These are phyloP conservation scores for Coprinopsis sp. DNA, from an alignment of 768 basidiomycete species.

Conservation along the genomic window DNA sequence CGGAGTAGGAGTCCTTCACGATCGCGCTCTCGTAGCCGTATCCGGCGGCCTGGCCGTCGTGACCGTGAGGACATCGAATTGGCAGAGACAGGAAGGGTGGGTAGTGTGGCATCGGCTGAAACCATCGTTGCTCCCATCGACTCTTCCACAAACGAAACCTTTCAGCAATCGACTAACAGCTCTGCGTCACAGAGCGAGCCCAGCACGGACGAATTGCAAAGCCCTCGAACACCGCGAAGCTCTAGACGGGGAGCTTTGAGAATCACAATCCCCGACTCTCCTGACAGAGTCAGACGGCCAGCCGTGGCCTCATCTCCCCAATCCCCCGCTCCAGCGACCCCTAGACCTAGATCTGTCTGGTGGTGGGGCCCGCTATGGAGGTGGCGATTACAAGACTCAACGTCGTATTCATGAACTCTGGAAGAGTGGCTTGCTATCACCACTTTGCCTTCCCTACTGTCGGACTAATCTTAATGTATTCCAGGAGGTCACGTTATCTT, in stretches of 20 bases:
- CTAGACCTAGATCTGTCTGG: constrained; percentile 1
- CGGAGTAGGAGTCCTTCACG: not conserved
- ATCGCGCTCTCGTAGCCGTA: not conserved
- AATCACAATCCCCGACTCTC: not conserved
- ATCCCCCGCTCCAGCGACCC: not conserved
- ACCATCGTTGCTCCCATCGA: not conserved
- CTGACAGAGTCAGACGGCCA: not conserved
- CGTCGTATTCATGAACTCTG: not conserved
- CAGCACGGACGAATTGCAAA: not conserved
- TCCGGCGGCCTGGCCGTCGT: not conserved
- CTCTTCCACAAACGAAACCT: too few relatives aligned
- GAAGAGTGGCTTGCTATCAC: too few relatives aligned
- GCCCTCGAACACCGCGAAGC: not conserved
- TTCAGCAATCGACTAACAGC: not conserved
- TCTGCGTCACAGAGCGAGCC: not conserved
- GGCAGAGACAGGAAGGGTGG: not conserved
- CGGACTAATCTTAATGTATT: not conserved
- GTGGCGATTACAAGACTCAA: constrained; percentile 1
- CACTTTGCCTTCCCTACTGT: not conserved
- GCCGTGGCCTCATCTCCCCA: not conserved
- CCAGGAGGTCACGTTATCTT: not conserved
- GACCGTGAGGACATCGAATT: not conserved
- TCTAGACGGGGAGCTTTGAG: not conserved
- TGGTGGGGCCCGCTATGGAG: constrained; percentile 3
- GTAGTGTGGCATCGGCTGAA: not conserved